phyloP scores from a whole-genome alignment of 371 early-diverging fungal species.

The Mortierella sp. region DNA sequence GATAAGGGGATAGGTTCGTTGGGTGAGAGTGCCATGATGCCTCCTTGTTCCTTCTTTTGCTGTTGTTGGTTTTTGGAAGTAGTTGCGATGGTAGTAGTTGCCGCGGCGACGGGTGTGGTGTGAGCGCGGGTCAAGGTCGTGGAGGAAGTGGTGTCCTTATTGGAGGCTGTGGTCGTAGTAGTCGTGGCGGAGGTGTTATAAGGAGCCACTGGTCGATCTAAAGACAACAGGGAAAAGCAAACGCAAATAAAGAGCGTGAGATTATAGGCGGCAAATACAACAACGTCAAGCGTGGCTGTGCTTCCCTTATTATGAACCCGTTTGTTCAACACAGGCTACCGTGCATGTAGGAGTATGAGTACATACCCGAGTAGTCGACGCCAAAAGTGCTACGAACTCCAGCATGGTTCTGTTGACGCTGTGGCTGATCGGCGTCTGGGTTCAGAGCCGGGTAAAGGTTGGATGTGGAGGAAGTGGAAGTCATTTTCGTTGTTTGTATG shows the following conservation, averaged over 20 bases:
- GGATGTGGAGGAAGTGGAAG: conserved; percentile 7
- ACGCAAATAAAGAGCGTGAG: background rate
- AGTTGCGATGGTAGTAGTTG: conserved; percentile 1
- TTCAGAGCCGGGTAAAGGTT: conserved; percentile 16
- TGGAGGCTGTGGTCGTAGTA: background rate
- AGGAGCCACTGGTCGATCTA: background rate
- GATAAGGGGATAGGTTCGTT: conserved; percentile 39
- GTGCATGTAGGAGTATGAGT: background rate
- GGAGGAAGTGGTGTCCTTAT: background rate
- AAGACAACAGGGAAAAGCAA: background rate
- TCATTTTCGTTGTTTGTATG: background rate
- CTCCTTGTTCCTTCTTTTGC: background rate
- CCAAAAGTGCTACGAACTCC: conserved; percentile 17
- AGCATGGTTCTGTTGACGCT: background rate
- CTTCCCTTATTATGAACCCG: background rate
- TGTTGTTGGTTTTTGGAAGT: conserved; percentile 3
- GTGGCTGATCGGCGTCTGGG: background rate
- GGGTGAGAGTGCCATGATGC: conserved; percentile 12
- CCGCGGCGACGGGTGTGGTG: background rate
- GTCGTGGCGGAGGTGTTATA: background rate
- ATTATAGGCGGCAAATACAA: background rate
- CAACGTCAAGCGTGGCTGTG: background rate
- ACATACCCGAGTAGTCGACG: background rate
- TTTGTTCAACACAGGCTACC: background rate
- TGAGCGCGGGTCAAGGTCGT: background rate